Conservation (phyloP, 2,329 filamentous ascomycete genomes). For the Colletotrichum sp. region DNA sequence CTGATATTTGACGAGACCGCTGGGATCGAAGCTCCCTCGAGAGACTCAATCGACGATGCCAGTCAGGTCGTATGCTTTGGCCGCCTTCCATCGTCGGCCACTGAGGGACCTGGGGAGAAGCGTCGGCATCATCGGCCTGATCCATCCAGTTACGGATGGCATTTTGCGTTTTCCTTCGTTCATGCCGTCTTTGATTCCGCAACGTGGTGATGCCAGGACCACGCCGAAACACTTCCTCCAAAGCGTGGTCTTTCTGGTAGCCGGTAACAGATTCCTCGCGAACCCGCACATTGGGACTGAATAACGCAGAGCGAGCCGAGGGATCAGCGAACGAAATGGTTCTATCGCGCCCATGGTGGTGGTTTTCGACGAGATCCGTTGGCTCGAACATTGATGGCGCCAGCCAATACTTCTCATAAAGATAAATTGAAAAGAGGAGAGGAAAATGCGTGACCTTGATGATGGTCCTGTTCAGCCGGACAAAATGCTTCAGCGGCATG, state of each 20-base stretch:
- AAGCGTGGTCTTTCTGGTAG: constrained; percentile 85
- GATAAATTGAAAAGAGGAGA: constrained; percentile 82
- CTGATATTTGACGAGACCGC: constrained; percentile 56
- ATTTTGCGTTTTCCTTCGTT: constrained; percentile 76
- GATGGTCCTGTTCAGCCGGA: constrained; percentile 84
- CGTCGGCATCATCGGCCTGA: constrained; percentile 59
- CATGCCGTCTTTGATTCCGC: constrained; percentile 63
- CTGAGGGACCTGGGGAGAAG: constrained; percentile 47
- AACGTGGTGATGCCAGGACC: constrained; percentile 69
- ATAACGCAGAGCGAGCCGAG: constrained; percentile 63
- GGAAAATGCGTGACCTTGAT: constrained; percentile 94
- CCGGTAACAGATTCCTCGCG: constrained; percentile 88
- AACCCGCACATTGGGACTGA: constrained; percentile 74
- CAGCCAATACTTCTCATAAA: constrained; percentile 84
- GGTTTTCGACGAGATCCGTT: constrained; percentile 82
- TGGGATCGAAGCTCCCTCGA: constrained; percentile 50
- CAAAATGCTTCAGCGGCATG: constrained; percentile 81
- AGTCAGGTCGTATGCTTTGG: constrained; percentile 43
- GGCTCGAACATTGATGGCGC: constrained; percentile 79
- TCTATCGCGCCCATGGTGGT: constrained; percentile 53
- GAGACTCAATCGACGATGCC: constrained; percentile 58
- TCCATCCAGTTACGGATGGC: constrained; percentile 94
- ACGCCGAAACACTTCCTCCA: constrained; percentile 88
- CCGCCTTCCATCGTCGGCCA: constrained; percentile 55
- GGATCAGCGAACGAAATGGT: constrained; percentile 64